Evolutionary conservation across 1,139 yeast genomes (phyloP).

Genomic region (Suhomyces yuchorum): DNA sequence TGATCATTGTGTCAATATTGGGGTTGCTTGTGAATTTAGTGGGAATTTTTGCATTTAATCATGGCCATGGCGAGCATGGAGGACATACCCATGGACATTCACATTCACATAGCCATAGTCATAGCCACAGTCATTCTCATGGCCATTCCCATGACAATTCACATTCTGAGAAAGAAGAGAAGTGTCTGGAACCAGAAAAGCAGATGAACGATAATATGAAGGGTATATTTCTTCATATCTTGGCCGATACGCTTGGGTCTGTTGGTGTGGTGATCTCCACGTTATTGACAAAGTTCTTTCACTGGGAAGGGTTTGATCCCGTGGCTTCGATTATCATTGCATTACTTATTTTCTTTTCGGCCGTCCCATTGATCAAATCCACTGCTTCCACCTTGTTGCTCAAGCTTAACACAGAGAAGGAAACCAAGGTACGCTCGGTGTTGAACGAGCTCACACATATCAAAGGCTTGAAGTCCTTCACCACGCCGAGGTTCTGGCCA

Average conservation of each 20-base stretch:
- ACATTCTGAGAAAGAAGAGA: conserved; percentile 20
- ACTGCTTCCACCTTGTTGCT: conserved; percentile 76
- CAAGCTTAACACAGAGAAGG: conserved; percentile 55
- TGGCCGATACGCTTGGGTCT: conserved; percentile 96
- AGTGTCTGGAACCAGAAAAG: neutral
- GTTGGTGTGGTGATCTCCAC: conserved; percentile 95
- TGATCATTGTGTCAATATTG: conserved; percentile 76
- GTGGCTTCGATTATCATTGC: conserved; percentile 90
- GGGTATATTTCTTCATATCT: conserved; percentile 88
- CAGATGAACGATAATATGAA: conserved; percentile 81
- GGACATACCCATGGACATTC: conserved; percentile 35
- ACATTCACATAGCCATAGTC: conserved; percentile 19
- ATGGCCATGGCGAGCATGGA: conserved; percentile 50
- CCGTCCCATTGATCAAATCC: conserved; percentile 79
- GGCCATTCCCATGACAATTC: conserved; percentile 6
- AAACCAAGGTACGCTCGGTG: conserved; percentile 60
- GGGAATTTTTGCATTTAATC: conserved; percentile 93
- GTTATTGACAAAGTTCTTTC: conserved; percentile 56
- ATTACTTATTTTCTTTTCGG: conserved; percentile 72
- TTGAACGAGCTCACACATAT: conserved; percentile 67
- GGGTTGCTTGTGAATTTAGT: conserved; percentile 88
- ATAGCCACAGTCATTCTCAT: conserved; percentile 16
- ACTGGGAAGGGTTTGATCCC: conserved; percentile 80
- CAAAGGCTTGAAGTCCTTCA: conserved; percentile 81
- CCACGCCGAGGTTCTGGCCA: conserved; percentile 93